Base-by-base conservation (phyloP, 2,329 filamentous ascomycete genomes). In the Colletotrichum scovillei region DNA sequence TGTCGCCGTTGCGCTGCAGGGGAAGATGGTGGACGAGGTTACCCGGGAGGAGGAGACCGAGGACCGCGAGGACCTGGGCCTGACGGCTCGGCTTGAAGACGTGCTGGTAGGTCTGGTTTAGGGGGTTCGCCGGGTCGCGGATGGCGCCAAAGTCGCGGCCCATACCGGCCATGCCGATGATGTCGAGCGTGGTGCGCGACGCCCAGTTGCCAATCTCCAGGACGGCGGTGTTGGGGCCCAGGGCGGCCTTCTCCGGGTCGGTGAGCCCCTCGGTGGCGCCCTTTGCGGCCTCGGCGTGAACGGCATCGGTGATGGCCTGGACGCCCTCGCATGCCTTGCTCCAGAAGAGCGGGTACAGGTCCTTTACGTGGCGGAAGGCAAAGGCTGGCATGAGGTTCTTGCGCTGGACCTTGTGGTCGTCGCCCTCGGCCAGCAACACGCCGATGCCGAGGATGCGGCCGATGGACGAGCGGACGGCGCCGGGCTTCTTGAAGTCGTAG, bases 321-420 rank as follows among this genome's bases (percentile, higher is more conserved):
- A 92, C 90, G 77, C 92, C 89, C 79, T 96, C 92, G 8, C 88
- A 82, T 0, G 92, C 89, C 82, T 97, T 97, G 24, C 83, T 78
- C 95, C 95, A 98, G 82, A 98, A 97, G 6, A 93, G 84, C 0
- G 94, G 92, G 77, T 97, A 97, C 16, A 98, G 84, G 72, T 96
- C 89, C 80, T 97, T 97, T 80, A 97, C 87, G 78, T 97, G 94
- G 26, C 95, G 90, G 79, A 94, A 97, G n/a, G 91, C 88, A 81
- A 98, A 98, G 2, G 94, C 94, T 0, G 95, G 95, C 84, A 92
- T 90, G 22, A 97, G 88, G 71, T 92, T 91, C 80, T 93, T 95
- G 59, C 95, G 89, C 84, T 95, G 93, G 77, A 90, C 85, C 84
- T 93, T 97, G 82, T 98, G 96, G 78, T 95, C 94, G 14, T 97